These are phyloP conservation scores for Isabelozyma rhagii DNA, from an alignment of 805 yeast genomes.

Conservation along the genomic window DNA sequence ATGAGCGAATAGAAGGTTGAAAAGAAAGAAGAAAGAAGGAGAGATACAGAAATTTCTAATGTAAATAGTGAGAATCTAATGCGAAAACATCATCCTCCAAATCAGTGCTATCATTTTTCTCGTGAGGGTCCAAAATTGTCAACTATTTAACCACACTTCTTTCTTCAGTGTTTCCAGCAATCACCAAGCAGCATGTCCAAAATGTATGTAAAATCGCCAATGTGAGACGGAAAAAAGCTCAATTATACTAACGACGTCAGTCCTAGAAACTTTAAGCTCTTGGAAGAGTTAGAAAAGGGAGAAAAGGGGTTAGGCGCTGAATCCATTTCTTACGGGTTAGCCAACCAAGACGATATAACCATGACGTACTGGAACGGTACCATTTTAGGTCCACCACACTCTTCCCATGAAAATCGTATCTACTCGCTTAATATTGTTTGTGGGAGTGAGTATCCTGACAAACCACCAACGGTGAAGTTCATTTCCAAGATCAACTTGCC, in stretches of 20 bases:
- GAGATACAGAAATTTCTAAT: background rate
- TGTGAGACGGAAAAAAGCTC: background rate
- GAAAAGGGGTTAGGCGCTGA: slow-evolving; percentile 98
- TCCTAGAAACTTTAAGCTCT: slow-evolving; percentile 90
- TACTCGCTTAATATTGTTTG: slow-evolving; percentile 80
- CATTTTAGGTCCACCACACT: slow-evolving; percentile 93
- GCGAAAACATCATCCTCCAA: background rate
- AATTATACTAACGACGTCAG: slow-evolving; percentile 22
- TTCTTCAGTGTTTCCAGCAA: no score
- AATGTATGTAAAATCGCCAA: slow-evolving; percentile 33
- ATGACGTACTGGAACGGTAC: slow-evolving; percentile 99
- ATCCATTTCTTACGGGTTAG: slow-evolving; percentile 91
- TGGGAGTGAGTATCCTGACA: slow-evolving; percentile 81
- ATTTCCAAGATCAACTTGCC: slow-evolving; percentile 85
- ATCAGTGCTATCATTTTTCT: no score
- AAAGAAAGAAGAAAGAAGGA: background rate
- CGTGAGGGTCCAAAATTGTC: no score
- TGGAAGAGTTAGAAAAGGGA: slow-evolving; percentile 96
- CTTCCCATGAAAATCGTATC: slow-evolving; percentile 86
- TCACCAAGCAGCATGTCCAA: slow-evolving; percentile 35
- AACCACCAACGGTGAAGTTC: slow-evolving; percentile 82
- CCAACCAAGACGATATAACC: slow-evolving; percentile 84
- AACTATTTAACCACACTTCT: no score
- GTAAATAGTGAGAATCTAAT: background rate
- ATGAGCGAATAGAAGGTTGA: background rate